Base-by-base conservation (phyloP, 78 protist species). In the Dictyostelium citrinum region DNA sequence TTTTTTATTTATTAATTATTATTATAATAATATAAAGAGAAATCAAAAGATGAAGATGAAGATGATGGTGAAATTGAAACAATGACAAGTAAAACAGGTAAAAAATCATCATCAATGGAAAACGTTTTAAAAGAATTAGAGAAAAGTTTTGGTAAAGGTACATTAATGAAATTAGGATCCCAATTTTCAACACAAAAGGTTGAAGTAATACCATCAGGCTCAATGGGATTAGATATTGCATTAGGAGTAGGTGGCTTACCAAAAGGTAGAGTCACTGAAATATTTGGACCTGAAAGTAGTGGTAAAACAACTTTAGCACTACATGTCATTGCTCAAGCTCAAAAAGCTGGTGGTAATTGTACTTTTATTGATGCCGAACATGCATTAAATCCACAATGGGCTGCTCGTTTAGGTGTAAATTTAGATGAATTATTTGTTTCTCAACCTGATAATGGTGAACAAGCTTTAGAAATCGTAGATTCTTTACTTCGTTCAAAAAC, bases 361-460 rank as follows among this genome's bases (percentile, higher is more conserved):
- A 81, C 88, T 31, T 95, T 95, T 84, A 90, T 95, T 1, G 97
- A 95, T 45, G 96, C 97, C 5, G 97, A 95, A 55, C 97, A 95
- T 81, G 95, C 95, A 75, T 82, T 95, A 22, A 93, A 95, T 71
- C 93, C 93, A 17, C 10, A 31, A 14, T 93, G 96, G 96, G 97
- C 97, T 10, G 39, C 67, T 14, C 27, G 81, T 12, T 29, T 95
- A 7, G 97, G 97, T 67, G 97, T 95, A 7, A 84, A 95, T 33
- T 31, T 91, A 1, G 96, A 93, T 71, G 90, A 95, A 10, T 61
- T 95, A 14, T 85, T 79, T 37, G 67, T 95, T 16, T 85, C 95
- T 22, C 97, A 95, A 81, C 97, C 97, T n/a, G 97, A 95, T 31
- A 74, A 82, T 8, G 97, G 96, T 20, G 97, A 95, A 79, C 97